Evolutionary conservation across 108 stramenopile species (phyloP).

Genomic region (Mediolabrus comicus): DNA sequence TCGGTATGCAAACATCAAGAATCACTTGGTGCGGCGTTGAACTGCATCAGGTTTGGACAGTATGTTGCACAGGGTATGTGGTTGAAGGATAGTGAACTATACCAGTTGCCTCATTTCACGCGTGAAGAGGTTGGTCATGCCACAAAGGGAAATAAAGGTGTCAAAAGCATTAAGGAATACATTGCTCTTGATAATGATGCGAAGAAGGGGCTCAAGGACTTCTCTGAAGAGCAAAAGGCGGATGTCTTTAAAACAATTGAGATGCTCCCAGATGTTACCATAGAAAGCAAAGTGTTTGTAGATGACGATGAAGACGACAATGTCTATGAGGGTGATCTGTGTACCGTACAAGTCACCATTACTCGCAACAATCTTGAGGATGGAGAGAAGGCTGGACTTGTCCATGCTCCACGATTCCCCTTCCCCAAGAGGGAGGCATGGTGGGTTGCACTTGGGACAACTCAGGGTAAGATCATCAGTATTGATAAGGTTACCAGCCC

Average conservation of each 20-base stretch:
- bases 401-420: constrained; percentile 92
- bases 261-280: constrained; percentile 82
- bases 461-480: constrained; percentile 89
- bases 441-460: constrained; percentile 95
- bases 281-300: constrained; percentile 85
- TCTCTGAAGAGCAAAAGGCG: constrained; percentile 79
- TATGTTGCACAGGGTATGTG: constrained; percentile 91
- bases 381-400: constrained; percentile 86
- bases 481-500: constrained; percentile 87
- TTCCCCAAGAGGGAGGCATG: constrained; percentile 90
- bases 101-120: constrained; percentile 93
- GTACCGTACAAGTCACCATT: constrained; percentile 87
- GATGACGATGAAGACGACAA: constrained; percentile 96
- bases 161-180: constrained; percentile 67
- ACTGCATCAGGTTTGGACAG: constrained; percentile 92
- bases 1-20: constrained; percentile 91
- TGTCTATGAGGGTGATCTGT: constrained; percentile 95
- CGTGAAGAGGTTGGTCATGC: constrained; percentile 73
- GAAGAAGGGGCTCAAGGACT: constrained; percentile 84
- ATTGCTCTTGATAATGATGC: constrained; percentile 65
- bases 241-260: constrained; percentile 81
- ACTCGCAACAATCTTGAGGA: constrained; percentile 89
- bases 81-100: constrained; percentile 80
- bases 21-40: constrained; percentile 78
- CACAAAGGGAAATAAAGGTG: constrained; percentile 62